Percentiles rank a stretch among this genome's conserved stretches.
These are phyloP conservation scores for Aspergillus cavernicola DNA, from an alignment of 495 filamentous ascomycete species.

Conservation along the genomic window DNA sequence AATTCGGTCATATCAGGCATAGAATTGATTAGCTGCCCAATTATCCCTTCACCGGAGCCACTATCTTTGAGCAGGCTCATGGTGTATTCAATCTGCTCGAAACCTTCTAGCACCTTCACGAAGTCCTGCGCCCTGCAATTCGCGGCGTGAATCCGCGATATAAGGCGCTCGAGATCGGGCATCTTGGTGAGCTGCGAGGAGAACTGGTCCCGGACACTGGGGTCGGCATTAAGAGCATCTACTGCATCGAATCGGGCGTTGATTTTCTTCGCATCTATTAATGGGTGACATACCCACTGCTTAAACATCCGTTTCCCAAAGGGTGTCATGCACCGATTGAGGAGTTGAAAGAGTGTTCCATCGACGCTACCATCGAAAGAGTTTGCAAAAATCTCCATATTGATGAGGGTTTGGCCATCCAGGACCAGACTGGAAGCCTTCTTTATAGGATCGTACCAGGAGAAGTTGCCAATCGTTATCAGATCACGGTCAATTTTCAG, in stretches of 20 bases:
- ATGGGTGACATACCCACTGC: slow-evolving; percentile 96
- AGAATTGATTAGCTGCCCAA: slow-evolving; percentile 72
- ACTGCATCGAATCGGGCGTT: slow-evolving; percentile 96
- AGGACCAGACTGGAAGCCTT: slow-evolving; percentile 90
- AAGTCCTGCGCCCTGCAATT: slow-evolving; percentile 88
- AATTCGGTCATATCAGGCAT: slow-evolving; percentile 80
- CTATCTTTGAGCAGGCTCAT: slow-evolving; percentile 71
- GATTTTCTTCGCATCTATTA: slow-evolving; percentile 81
- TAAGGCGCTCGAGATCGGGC: slow-evolving; percentile 90
- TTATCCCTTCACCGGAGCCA: slow-evolving; percentile 69
- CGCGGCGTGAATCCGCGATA: slow-evolving; percentile 91
- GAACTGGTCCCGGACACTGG: slow-evolving; percentile 73
- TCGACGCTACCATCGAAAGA: slow-evolving; percentile 80
- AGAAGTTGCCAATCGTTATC: slow-evolving; percentile 86
- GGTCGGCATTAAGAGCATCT: slow-evolving; percentile 83
- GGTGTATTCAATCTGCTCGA: slow-evolving; percentile 93
- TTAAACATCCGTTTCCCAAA: slow-evolving; percentile 97
- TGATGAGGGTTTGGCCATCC: slow-evolving; percentile 95
- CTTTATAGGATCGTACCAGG: slow-evolving; percentile 88
- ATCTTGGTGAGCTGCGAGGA: slow-evolving; percentile 81
- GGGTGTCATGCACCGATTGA: slow-evolving; percentile 93
- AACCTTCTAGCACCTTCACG: slow-evolving; percentile 89
- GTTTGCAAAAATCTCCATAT: slow-evolving; percentile 95
- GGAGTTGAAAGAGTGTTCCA: slow-evolving; percentile 83
- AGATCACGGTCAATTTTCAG: slow-evolving; percentile 88